Evolutionary conservation across 306 rosid species (phyloP).

Genomic region (Quillaja saponaria): DNA sequence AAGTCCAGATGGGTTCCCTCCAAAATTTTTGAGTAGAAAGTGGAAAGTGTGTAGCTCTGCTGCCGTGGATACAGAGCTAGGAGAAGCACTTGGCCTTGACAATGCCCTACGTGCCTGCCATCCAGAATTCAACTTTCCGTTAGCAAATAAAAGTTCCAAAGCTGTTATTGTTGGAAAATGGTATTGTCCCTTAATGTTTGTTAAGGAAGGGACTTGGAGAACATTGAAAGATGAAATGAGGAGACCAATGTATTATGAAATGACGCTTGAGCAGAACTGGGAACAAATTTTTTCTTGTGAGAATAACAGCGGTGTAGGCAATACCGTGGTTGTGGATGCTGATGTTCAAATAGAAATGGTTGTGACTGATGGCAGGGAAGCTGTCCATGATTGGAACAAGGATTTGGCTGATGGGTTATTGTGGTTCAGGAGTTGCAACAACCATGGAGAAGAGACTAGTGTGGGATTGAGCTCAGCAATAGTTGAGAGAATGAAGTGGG

Average conservation of each 20-base stretch:
- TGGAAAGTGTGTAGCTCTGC: conserved; percentile 44
- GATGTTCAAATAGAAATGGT: conserved; percentile 47
- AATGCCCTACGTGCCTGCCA: conserved; percentile 36
- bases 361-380: conserved; percentile 39
- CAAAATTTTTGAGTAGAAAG: conserved; percentile 44
- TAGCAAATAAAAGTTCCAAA: conserved; percentile 19
- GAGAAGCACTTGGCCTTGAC: conserved; percentile 57
- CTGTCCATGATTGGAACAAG: conserved; percentile 3
- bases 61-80: conserved; percentile 31
- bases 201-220: conserved; percentile 50
- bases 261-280: conserved; percentile 73
- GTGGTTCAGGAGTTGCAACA: conserved; percentile 49
- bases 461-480: conserved; percentile 56
- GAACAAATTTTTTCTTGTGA: conserved; percentile 44
- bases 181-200: conserved; percentile 67
- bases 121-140: conserved; percentile 41
- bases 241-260: conserved; percentile 53
- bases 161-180: conserved; percentile 66
- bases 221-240: conserved; percentile 48
- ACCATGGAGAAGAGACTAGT: conserved; percentile 39
- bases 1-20: conserved; percentile 50
- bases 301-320: neutral
- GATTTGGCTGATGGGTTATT: conserved; percentile 33
- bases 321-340: conserved; percentile 48
- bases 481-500: conserved; percentile 64